Percentiles rank a stretch among this genome's conserved stretches.
Evolutionary conservation across 352 stramenopile genomes (phyloP).

Genomic region (Phytophthora hybrid): DNA sequence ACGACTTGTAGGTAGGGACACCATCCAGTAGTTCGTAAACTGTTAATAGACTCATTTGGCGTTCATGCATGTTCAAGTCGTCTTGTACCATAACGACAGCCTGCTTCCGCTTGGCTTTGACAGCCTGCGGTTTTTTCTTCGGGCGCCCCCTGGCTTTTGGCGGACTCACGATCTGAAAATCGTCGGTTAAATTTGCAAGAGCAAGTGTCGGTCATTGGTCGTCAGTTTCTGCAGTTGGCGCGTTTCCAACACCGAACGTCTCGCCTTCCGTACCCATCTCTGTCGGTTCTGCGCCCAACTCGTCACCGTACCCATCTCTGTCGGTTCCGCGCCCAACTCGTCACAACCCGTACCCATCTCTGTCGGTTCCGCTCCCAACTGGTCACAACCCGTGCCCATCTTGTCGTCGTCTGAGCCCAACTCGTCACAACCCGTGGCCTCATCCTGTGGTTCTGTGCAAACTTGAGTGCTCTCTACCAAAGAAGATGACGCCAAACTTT

Average conservation of each 20-base stretch:
- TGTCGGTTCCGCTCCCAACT: too few species aligned
- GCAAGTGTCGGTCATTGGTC: background rate
- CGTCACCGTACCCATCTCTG: background rate
- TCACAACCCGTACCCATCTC: background rate
- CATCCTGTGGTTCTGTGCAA: background rate
- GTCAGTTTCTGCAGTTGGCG: background rate
- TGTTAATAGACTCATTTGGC: slow-evolving; percentile 6
- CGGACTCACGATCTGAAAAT: too few species aligned
- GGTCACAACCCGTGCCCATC: too few species aligned
- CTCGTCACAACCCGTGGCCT: too few species aligned
- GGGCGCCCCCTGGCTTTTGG: too few species aligned
- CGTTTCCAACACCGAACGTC: background rate
- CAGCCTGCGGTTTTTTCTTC: background rate
- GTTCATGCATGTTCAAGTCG: slow-evolving; percentile 8
- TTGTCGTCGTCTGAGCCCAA: too few species aligned
- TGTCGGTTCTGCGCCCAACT: too few species aligned
- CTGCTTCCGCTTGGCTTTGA: slow-evolving; percentile 21
- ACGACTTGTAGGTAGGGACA: background rate
- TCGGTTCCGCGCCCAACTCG: background rate
- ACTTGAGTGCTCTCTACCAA: background rate
- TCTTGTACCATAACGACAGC: slow-evolving; percentile 11
- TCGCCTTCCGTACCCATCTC: background rate
- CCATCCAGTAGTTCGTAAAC: background rate
- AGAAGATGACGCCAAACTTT: background rate
- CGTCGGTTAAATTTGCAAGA: too few species aligned